Evolutionary conservation across 129 eudicot species (phyloP), one percentile per base, ranked within the genome.

Genomic region (Heracleum sosnowskyi): DNA sequence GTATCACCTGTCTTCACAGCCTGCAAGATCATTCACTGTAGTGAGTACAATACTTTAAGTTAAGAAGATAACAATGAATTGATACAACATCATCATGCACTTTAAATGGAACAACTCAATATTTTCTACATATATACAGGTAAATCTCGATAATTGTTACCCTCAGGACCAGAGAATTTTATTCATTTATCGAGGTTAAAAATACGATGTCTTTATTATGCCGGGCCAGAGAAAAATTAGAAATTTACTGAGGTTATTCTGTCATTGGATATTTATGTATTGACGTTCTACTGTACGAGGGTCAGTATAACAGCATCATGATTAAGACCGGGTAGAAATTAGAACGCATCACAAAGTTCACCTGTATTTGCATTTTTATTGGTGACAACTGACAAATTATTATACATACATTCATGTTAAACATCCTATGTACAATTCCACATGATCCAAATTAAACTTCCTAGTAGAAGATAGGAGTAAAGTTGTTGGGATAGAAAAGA

Each of bases 1-100:
- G 99, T 95, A 81, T 95, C 99, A 28, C 99, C 99, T 81, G 85
- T 89, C 87, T 92, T 88, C 88, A 95, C 90, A 70, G 90, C 97
- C 99, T 95, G 84, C 84, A 83, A 79, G 7, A 76, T 13, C 53
- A 41, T 5, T 26, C 7, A 75, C 28, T n/a, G 72, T 24, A 11
- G 40, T 70, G 40, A 83, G n/a, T 78, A 77, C n/a, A 42, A n/a
- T 39, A 44, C 15, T 44, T 15, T 11, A 12, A 10, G n/a, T 5
- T 26, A n/a, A 40, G 6, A n/a, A 57, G 29, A 24, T 36, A 57
- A 9, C 5, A 57, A 22, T 11, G 66, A 37, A 11, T 49, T 3
- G 20, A 62, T 39, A 40, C 73, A 40, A 20, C 26, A 24, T 39
- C n/a, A 40, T 77, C 18, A 77, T 26, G 40, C 26, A 62, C 29